Base-by-base conservation (phyloP, 139 green algal genomes). In the Edaphochlamys debaryana region DNA sequence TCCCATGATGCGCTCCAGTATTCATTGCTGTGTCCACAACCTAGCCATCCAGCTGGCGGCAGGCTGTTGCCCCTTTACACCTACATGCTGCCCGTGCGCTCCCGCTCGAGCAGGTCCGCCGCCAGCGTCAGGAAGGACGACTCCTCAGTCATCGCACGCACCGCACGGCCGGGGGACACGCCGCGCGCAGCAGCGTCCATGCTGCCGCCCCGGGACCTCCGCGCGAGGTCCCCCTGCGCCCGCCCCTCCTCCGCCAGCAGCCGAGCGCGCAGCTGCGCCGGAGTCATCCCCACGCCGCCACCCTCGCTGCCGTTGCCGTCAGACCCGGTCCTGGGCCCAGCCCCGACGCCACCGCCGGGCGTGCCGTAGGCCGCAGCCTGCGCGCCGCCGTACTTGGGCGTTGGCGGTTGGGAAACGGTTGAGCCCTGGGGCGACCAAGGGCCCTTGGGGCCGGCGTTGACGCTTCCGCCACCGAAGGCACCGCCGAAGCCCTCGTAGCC, bases 121-220 rank as follows among this genome's bases (percentile, higher is more conserved):
- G 67, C 67, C 38, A 72, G 29, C 23, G 67, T 54, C 67, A 72
- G 67, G 67, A 54, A 72, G 37, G 67, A 72, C 37, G 66, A 52
- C 37, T 34, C 30, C 67, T 72, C 67, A 22, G 37, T 52, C 34
- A 4, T 30, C 3, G 64, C 13, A 34, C 34, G 8, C 34, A 22
- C 5, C 64, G 8, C 15, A 42, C 64, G 34, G 7, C 48, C 15
- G 48, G 11, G 48, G 52, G 13, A 22, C 13, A 3, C 52, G 52
- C 32, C 32, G 13, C 32, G 32, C 8, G 2, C 32, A 32, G 6
- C 63, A 4, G 7, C 63, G 22, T 25, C 63, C 2, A 5, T 5
- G 11, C 3, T 37, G 22, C 37, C 20, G 4, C 3, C 22, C 20
- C 34, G 34, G 13, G 40, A 58, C 23, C 40, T 4, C 2, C 41